These are phyloP conservation scores for Aspergillus indologenus DNA, from an alignment of 495 filamentous ascomycete genomes.

Conservation along the genomic window DNA sequence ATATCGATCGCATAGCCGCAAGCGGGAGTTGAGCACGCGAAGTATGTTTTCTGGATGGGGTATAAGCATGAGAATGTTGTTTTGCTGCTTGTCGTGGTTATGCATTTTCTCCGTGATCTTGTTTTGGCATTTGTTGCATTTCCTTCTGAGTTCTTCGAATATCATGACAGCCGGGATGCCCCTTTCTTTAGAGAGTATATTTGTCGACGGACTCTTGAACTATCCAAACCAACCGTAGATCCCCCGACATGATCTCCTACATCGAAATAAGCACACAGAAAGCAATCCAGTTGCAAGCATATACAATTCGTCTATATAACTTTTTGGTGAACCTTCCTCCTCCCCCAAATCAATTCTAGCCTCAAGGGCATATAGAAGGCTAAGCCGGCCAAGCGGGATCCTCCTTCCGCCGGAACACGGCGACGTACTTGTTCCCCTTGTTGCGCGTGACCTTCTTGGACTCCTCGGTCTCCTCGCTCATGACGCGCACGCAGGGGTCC, in stretches of 20 bases:
- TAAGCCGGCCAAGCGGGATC: constrained; percentile 68
- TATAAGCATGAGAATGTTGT: background rate
- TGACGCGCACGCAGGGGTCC: constrained; percentile 75
- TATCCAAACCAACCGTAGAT: too few relatives aligned
- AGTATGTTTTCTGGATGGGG: background rate
- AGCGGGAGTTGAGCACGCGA: constrained; percentile 12
- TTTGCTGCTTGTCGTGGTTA: background rate
- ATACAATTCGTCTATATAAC: background rate
- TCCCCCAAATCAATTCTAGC: too few relatives aligned
- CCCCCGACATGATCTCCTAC: too few relatives aligned
- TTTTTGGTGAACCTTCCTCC: background rate
- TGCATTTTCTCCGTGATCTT: background rate
- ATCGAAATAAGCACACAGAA: too few relatives aligned
- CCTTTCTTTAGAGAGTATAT: too few relatives aligned
- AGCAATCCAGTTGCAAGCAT: background rate
- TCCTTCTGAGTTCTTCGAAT: background rate
- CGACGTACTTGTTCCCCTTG: constrained; percentile 82
- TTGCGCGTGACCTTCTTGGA: constrained; percentile 95
- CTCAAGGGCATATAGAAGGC: too few relatives aligned
- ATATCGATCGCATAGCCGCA: constrained; percentile 5
- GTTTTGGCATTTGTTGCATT: background rate
- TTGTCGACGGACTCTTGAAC: too few relatives aligned
- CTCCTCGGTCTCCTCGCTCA: constrained; percentile 89
- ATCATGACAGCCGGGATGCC: background rate
- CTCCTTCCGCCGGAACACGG: constrained; percentile 73